Percentiles rank a stretch among this genome's conserved stretches.
Evolutionary conservation across 2,329 filamentous ascomycete genomes (phyloP).

Genomic region (Fusarium tupiense): DNA sequence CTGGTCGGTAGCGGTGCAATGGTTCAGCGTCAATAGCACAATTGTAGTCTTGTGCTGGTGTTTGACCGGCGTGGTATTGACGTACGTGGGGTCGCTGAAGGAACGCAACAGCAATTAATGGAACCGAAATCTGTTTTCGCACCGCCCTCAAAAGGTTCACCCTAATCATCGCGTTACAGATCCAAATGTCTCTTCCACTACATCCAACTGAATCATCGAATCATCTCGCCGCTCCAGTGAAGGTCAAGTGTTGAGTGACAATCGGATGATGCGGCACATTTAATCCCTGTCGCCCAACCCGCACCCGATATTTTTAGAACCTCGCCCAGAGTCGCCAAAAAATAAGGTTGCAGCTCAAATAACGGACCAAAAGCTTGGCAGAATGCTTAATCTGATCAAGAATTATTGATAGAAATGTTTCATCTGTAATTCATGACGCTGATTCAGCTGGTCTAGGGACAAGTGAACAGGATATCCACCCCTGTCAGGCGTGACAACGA

Average conservation of each 20-base stretch:
- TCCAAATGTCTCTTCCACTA: accelerated
- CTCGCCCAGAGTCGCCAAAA: not conserved
- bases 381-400: not conserved
- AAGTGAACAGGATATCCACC: not conserved
- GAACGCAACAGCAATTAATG: not conserved
- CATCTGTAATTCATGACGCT: not conserved
- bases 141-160: not conserved
- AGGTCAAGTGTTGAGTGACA: not conserved
- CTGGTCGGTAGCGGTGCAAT: constrained; percentile 24
- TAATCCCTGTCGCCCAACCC: constrained; percentile 9
- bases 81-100: accelerated
- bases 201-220: not conserved
- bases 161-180: not conserved
- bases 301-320: constrained; percentile 15
- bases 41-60: not conserved
- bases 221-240: not conserved
- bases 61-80: not conserved
- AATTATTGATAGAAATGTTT: not conserved
- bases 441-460: not conserved
- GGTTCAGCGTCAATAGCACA: constrained; percentile 31
- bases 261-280: not conserved
- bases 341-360: constrained; percentile 21
- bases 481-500: constrained; percentile 2
- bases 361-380: constrained; percentile 2
- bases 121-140: accelerated